phyloP scores from a whole-genome alignment of 805 yeast species.

The Starmerella kuoi region DNA sequence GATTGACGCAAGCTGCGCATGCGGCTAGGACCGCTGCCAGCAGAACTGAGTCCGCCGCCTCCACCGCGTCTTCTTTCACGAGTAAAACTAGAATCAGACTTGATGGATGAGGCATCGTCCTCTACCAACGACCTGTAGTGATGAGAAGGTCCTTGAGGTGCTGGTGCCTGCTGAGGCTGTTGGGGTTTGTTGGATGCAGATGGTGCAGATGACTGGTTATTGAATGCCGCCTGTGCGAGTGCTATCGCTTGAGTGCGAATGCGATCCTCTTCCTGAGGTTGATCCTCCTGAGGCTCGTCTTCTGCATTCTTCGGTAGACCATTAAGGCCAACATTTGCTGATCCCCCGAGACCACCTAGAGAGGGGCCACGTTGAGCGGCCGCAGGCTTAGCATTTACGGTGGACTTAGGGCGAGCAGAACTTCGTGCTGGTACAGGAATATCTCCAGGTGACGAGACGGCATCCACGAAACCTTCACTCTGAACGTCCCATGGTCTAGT shows the following conservation, averaged over 20 bases:
- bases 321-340: too few species aligned
- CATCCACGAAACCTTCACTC: conserved; percentile 10
- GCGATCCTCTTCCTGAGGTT: too few species aligned
- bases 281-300: too few species aligned
- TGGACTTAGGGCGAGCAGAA: too few species aligned
- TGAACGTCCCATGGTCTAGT: conserved; percentile 14
- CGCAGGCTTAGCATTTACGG: too few species aligned
- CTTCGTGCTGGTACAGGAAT: conserved; percentile 10
- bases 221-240: conserved; percentile 5
- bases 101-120: conserved; percentile 18
- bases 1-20: conserved; percentile 13
- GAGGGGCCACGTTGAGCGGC: too few species aligned
- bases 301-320: too few species aligned
- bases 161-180: conserved; percentile 1
- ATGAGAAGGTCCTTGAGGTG: background rate
- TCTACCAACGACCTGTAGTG: conserved; percentile 15
- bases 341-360: too few species aligned
- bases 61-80: conserved; percentile 12
- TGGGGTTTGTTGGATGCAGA: background rate
- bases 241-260: conserved; percentile 13
- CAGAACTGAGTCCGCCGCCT: background rate
- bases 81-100: conserved; percentile 20
- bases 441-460: conserved; percentile 1
- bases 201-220: background rate
- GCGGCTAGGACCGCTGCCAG: background rate